A percentile compares a stretch with the other conserved stretches of the same genome.
phyloP scores from a whole-genome alignment of 257 asterid species.

The Scutellaria barbata region DNA sequence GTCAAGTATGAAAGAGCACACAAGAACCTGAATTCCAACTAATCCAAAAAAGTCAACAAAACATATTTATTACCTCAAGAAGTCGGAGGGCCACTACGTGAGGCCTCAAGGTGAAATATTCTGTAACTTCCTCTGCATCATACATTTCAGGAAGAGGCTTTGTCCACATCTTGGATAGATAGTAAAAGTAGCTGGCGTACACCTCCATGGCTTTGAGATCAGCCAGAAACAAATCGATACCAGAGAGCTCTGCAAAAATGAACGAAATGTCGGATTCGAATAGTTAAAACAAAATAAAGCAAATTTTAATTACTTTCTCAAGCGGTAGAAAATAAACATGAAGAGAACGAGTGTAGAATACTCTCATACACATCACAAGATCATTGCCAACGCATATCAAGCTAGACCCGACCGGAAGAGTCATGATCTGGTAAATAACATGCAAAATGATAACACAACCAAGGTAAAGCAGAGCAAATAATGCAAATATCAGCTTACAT shows the following conservation, averaged over 20 bases:
- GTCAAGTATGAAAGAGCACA: constrained; percentile 9
- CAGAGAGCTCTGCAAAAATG: constrained; percentile 71
- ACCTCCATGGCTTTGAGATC: constrained; percentile 86
- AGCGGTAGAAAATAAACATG: background rate
- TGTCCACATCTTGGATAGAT: constrained; percentile 75
- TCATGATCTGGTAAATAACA: too few species aligned
- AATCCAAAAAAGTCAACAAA: background rate
- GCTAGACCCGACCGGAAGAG: background rate
- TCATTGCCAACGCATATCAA: background rate
- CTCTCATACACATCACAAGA: background rate
- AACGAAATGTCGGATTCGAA: constrained; percentile 20
- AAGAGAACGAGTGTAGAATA: background rate
- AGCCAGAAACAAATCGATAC: constrained; percentile 77
- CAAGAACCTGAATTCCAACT: background rate
- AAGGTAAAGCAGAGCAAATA: too few species aligned
- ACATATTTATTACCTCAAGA: constrained; percentile 66
- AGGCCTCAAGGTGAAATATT: constrained; percentile 86
- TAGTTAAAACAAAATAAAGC: constrained; percentile 17
- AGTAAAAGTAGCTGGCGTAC: constrained; percentile 67
- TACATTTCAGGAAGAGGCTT: constrained; percentile 91
- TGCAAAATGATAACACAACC: too few species aligned
- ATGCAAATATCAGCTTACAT: background rate
- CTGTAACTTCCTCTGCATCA: constrained; percentile 69
- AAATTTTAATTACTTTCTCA: background rate
- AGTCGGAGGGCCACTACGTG: constrained; percentile 84